phyloP scores from a whole-genome alignment of 768 basidiomycete species.

The Tulasnella sp. region DNA sequence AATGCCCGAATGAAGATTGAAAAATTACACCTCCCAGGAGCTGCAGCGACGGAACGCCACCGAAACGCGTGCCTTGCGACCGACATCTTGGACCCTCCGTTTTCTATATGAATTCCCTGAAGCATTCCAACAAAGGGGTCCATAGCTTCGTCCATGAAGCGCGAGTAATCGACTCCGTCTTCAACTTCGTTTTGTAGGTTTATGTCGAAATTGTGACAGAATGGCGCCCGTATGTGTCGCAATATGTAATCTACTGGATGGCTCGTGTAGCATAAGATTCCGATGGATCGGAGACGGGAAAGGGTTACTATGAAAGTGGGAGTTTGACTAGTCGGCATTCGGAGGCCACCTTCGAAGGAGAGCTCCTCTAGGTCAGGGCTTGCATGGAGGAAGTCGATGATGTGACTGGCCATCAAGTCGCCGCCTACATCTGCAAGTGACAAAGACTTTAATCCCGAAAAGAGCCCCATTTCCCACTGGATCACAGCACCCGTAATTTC shows the following conservation, averaged over 20 bases:
- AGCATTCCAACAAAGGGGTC: not conserved
- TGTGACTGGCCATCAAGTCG: not conserved
- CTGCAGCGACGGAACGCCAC: not conserved
- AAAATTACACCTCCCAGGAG: not conserved
- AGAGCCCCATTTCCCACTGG: not conserved
- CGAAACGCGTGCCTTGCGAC: not conserved
- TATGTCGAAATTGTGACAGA: not conserved
- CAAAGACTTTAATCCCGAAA: not conserved
- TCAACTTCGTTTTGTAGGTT: not conserved
- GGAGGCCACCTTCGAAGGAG: not conserved
- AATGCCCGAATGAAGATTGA: not conserved
- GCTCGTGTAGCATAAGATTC: not conserved
- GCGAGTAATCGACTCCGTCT: not conserved
- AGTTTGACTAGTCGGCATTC: not conserved
- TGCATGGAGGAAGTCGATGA: not conserved
- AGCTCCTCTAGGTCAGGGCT: not conserved
- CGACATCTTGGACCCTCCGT: not conserved
- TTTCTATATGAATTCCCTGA: not conserved
- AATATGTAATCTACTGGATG: not conserved
- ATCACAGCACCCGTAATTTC: not conserved
- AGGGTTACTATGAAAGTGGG: not conserved
- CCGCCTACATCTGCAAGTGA: not conserved
- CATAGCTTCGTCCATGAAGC: not conserved
- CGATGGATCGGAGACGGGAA: not conserved
- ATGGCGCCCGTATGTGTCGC: not conserved